phyloP scores from a whole-genome alignment of 805 yeast species.

The Tetrapisispora nanseiensis region DNA sequence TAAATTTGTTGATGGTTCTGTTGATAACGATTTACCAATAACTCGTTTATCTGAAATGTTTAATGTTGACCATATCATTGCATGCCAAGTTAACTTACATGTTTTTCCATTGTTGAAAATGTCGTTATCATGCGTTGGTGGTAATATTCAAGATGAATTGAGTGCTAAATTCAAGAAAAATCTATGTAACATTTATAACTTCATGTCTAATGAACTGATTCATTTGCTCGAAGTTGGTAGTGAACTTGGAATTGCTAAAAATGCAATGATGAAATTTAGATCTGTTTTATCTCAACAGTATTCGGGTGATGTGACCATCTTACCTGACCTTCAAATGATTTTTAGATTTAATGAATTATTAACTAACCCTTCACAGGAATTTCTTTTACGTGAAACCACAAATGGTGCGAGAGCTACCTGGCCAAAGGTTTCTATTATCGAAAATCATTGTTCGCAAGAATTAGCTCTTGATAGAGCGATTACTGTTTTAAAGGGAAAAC shows the following conservation, averaged over 20 bases:
- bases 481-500: slow-evolving; percentile 47
- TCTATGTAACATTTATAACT: slow-evolving; percentile 44
- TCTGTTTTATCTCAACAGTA: slow-evolving; percentile 77
- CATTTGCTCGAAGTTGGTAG: slow-evolving; percentile 64
- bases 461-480: slow-evolving; percentile 76
- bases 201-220: slow-evolving; percentile 57
- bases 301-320: slow-evolving; percentile 84
- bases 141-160: slow-evolving; percentile 51
- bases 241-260: slow-evolving; percentile 74
- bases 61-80: slow-evolving; percentile 91
- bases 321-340: slow-evolving; percentile 57
- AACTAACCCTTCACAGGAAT: slow-evolving; percentile 72
- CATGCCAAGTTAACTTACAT: slow-evolving; percentile 94
- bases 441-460: slow-evolving; percentile 86
- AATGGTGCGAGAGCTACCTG: slow-evolving; percentile 88
- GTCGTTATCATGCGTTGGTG: slow-evolving; percentile 60
- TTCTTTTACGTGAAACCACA: slow-evolving; percentile 47
- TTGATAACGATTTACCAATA: slow-evolving; percentile 85
- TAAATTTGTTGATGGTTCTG: slow-evolving; percentile 89
- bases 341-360: slow-evolving; percentile 53
- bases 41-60: slow-evolving; percentile 88
- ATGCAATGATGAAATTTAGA: slow-evolving; percentile 57
- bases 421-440: slow-evolving; percentile 77
- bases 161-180: slow-evolving; percentile 44
- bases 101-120: slow-evolving; percentile 74